phyloP scores from a whole-genome alignment of 495 filamentous ascomycete genomes.

The Penicillium lagena region DNA sequence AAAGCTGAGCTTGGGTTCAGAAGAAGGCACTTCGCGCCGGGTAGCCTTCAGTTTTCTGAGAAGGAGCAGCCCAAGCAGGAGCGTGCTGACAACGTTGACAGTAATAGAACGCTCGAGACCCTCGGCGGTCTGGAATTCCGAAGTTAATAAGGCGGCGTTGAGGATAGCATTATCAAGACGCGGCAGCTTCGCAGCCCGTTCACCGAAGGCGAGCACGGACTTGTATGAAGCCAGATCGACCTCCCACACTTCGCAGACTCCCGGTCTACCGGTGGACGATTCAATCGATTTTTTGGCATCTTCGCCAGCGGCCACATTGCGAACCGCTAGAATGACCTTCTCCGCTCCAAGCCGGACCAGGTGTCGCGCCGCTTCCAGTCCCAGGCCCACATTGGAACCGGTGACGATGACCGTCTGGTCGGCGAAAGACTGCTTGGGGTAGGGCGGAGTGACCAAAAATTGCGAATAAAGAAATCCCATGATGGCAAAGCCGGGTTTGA shows the following conservation, averaged over 20 bases:
- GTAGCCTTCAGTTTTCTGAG: slow-evolving; percentile 36
- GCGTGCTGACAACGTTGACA: slow-evolving; percentile 47
- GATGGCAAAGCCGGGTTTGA: neutral
- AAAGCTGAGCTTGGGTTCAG: slow-evolving; percentile 22
- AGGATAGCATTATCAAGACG: slow-evolving; percentile 35
- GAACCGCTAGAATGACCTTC: slow-evolving; percentile 49
- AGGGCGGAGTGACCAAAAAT: slow-evolving; percentile 30
- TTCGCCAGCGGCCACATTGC: slow-evolving; percentile 41
- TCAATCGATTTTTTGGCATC: slow-evolving; percentile 28
- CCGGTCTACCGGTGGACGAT: slow-evolving; percentile 19
- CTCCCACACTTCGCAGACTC: slow-evolving; percentile 45
- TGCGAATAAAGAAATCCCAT: slow-evolving; percentile 39
- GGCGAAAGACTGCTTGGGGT: slow-evolving; percentile 28
- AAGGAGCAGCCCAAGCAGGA: slow-evolving; percentile 38
- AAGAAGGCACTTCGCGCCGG: slow-evolving; percentile 5
- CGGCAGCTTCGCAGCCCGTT: slow-evolving; percentile 23
- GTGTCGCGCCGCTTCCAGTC: slow-evolving; percentile 41
- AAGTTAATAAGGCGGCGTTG: slow-evolving; percentile 39
- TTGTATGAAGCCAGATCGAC: slow-evolving; percentile 43
- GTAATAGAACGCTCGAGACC: slow-evolving; percentile 44
- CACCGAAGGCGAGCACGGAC: slow-evolving; percentile 33
- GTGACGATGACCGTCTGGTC: slow-evolving; percentile 46
- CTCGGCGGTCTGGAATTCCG: slow-evolving; percentile 18
- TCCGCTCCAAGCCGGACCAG: slow-evolving; percentile 39
- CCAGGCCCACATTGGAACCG: slow-evolving; percentile 47